Conservation (phyloP, 1,284 basidiomycete species). For the Laetiporus sulphureus region DNA sequence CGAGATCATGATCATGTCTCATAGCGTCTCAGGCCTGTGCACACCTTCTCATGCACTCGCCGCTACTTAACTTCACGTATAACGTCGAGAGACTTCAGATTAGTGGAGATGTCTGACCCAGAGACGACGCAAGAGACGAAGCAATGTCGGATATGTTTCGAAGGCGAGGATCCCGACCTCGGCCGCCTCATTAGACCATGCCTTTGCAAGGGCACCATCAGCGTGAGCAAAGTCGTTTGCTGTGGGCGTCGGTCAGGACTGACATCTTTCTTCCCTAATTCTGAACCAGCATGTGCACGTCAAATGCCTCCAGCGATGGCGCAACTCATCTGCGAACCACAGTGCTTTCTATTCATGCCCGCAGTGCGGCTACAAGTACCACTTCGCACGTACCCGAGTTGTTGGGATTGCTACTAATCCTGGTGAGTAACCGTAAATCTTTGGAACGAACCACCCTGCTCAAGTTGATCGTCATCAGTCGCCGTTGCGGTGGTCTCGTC, state of each 20-base stretch:
- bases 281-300: conserved; percentile 74
- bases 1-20: no score
- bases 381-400: conserved; percentile 60
- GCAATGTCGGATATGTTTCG: conserved; percentile 74
- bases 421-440: conserved; percentile 37
- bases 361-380: conserved; percentile 70
- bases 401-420: conserved; percentile 70
- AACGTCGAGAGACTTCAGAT: no score
- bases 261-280: no score
- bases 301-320: conserved; percentile 69
- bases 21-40: no score
- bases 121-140: conserved; percentile 31
- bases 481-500: conserved; percentile 59
- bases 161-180: conserved; percentile 52
- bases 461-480: conserved; percentile 32
- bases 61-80: background rate
- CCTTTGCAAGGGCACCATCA: conserved; percentile 73
- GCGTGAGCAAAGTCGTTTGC: no score
- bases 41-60: background rate
- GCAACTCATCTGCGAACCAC: conserved; percentile 47
- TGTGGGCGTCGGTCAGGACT: no score
- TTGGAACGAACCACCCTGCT: background rate
- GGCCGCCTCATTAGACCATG: conserved; percentile 73
- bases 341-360: conserved; percentile 69
- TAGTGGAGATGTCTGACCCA: no score